Conservation (phyloP, 2,329 filamentous ascomycete genomes). For the Ceratocystis smalleyi region DNA sequence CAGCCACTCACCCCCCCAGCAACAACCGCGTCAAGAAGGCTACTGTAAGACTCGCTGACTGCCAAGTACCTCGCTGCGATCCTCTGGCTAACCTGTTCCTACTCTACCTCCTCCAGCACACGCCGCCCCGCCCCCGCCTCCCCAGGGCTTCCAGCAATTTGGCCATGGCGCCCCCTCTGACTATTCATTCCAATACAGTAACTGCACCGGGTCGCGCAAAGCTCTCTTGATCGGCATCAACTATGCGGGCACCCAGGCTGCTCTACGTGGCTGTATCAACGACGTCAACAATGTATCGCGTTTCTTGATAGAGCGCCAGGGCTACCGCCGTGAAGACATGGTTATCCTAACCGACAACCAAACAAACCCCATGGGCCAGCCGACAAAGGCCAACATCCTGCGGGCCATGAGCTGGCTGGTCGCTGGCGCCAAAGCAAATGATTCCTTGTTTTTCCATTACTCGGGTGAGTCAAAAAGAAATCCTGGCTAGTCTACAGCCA, state of each 20-base stretch:
- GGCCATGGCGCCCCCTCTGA: conserved; percentile 63
- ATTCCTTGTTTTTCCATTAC: conserved; percentile 45
- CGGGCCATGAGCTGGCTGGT: conserved; percentile 45
- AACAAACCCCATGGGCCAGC: conserved; percentile 41
- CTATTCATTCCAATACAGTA: conserved; percentile 82
- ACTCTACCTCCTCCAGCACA: conserved; percentile 26
- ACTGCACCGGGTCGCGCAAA: conserved; percentile 67
- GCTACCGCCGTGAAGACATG: conserved; percentile 43
- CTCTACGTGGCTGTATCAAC: conserved; percentile 45
- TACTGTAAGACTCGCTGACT: not conserved
- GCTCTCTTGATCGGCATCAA: conserved; percentile 46
- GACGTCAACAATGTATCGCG: conserved; percentile 44
- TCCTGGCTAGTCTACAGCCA: not conserved
- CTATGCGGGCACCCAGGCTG: conserved; percentile 41
- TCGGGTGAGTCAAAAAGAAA: conserved; percentile 25
- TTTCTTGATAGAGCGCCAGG: conserved; percentile 38
- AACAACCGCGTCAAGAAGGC: not conserved
- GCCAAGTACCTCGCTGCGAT: not conserved
- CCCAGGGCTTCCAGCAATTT: conserved; percentile 52
- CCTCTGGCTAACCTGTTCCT: conserved; percentile 21
- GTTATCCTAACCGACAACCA: conserved; percentile 42
- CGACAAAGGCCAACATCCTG: conserved; percentile 39
- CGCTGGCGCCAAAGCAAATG: conserved; percentile 40
- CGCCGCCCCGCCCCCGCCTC: conserved; percentile 45
- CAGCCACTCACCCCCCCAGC: not conserved